phyloP scores from a whole-genome alignment of 495 filamentous ascomycete genomes.

The Neurospora sp. region DNA sequence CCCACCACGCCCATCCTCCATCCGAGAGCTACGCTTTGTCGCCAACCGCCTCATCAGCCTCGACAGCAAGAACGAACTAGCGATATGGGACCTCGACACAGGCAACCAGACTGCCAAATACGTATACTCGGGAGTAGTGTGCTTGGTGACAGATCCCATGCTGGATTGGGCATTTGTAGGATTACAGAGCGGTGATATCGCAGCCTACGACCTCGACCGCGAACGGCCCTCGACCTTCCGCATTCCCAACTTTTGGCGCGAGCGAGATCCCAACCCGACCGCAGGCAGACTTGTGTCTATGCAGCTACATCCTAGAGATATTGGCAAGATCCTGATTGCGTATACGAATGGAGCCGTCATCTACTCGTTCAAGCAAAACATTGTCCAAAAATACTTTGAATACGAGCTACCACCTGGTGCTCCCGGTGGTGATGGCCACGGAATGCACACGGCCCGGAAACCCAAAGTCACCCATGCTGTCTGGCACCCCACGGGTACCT shows the following conservation, averaged over 20 bases:
- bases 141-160: constrained; percentile 70
- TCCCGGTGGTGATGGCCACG: constrained; percentile 61
- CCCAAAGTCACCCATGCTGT: constrained; percentile 68
- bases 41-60: constrained; percentile 72
- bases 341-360: constrained; percentile 80
- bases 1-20: constrained; percentile 43
- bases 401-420: constrained; percentile 76
- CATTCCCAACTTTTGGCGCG: constrained; percentile 75
- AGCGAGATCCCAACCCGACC: constrained; percentile 40
- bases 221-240: constrained; percentile 62
- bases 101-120: constrained; percentile 50
- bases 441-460: constrained; percentile 43
- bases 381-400: constrained; percentile 64
- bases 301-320: constrained; percentile 80
- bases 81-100: constrained; percentile 61
- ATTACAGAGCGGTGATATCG: constrained; percentile 65
- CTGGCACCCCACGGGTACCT: constrained; percentile 95
- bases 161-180: constrained; percentile 86
- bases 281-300: constrained; percentile 48
- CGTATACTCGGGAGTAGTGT: constrained; percentile 61
- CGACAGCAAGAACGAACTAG: constrained; percentile 75
- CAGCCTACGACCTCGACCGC: constrained; percentile 84
- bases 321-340: constrained; percentile 82
- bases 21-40: constrained; percentile 33
- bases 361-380: constrained; percentile 86